Base-by-base conservation (phyloP, 2,329 filamentous ascomycete species). In the Colletotrichum viniferum region DNA sequence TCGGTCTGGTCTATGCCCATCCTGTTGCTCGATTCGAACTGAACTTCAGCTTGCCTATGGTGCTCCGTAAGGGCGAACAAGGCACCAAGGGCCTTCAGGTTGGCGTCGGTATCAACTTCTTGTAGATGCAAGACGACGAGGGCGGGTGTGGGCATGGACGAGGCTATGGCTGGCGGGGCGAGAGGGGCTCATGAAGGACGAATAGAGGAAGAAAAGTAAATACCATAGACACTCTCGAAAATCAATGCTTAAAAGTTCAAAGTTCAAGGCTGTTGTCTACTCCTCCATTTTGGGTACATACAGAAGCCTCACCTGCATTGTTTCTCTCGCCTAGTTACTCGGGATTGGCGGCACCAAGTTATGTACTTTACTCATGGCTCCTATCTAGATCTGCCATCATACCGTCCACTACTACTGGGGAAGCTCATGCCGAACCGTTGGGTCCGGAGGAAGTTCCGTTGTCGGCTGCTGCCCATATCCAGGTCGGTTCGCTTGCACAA, bases 51-150 rank as follows among this genome's bases (percentile, higher is more conserved):
- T 84, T 99, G 78, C 97, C 97, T 2, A 84, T 99, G 74, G 93
- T 96, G 21, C 84, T 95, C 81, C 90, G 97, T 74, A 93, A 90
- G 77, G 96, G 95, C 43, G 97, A 99, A 85, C 93, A 97, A 79
- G 93, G 92, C 18, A 92, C 96, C 71, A 99, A 99, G 86, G 97
- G 97, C 1, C 82, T 99, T 77, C 96, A 97, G 83, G 93, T 99
- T 80, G 97, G 97, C n/a, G 95, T 99, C 55, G 97, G 97, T 65
- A 96, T 99, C 82, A 97, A 95, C 86, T 98, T 99, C 83, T 86
- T 98, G 89, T 98, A 94, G 48, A 62, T n/a, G 16, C 18, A 34
- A 66, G 18, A 64, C 9, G 5, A 16, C n/a, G 13, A 36, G 8
- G 8, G 9, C 16, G 28, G 13, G 14, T 38, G 7, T 28, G 18